phyloP scores from a whole-genome alignment of 2,329 filamentous ascomycete genomes.

The Bisporella sp. region DNA sequence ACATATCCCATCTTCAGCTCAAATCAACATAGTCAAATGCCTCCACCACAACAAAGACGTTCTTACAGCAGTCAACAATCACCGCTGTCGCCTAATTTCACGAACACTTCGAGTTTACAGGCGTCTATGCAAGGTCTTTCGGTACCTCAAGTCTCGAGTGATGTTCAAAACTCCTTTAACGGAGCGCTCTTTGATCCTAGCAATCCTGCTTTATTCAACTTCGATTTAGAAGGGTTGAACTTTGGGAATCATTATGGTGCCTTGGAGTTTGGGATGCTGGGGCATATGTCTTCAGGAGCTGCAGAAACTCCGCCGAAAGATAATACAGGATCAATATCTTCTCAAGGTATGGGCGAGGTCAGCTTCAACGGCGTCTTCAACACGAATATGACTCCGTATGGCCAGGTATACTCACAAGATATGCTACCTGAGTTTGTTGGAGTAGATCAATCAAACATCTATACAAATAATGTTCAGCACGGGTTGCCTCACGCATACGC shows the following conservation, averaged over 20 bases:
- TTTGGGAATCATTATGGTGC: slow-evolving; percentile 96
- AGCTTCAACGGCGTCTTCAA: slow-evolving; percentile 23
- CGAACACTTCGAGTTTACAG: slow-evolving; percentile 44
- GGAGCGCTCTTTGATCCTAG: slow-evolving; percentile 75
- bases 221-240: slow-evolving; percentile 87
- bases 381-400: slow-evolving; percentile 34
- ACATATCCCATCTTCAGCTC: slow-evolving; percentile 35
- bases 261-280: slow-evolving; percentile 91
- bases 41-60: slow-evolving; percentile 42
- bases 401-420: slow-evolving; percentile 39
- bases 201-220: slow-evolving; percentile 90
- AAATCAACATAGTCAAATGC: slow-evolving; percentile 39
- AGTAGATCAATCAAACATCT: slow-evolving; percentile 34
- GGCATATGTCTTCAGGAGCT: slow-evolving; percentile 89
- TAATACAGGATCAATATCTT: slow-evolving; percentile 34
- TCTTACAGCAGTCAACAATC: slow-evolving; percentile 62
- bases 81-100: slow-evolving; percentile 68
- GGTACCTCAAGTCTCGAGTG: slow-evolving; percentile 37
- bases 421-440: slow-evolving; percentile 47
- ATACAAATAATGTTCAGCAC: slow-evolving; percentile 46
- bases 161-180: slow-evolving; percentile 40
- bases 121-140: slow-evolving; percentile 34
- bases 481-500: slow-evolving; percentile 59
- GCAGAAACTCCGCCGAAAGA: slow-evolving; percentile 73
- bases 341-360: slow-evolving; percentile 37